phyloP scores from a whole-genome alignment of 2,329 filamentous ascomycete species.

The Amauroascus verrucosus region DNA sequence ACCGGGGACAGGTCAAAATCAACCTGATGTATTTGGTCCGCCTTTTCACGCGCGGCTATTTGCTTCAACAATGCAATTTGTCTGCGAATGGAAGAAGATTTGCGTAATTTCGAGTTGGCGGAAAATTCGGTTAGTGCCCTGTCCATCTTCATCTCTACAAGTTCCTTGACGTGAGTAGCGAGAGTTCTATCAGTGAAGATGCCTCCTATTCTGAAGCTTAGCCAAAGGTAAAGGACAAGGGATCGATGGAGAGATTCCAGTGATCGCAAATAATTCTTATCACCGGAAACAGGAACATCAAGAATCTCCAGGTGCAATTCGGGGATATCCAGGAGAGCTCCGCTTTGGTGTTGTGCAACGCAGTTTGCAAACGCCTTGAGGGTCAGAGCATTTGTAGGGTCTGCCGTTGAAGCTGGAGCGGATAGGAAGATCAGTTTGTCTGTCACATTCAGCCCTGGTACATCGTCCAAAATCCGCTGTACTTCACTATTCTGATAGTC shows the following conservation, averaged over 20 bases:
- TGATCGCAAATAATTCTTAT: conserved; percentile 50
- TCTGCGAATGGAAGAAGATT: conserved; percentile 27
- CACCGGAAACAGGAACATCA: conserved; percentile 43
- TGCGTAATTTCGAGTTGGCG: conserved; percentile 33
- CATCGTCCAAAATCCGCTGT: conserved; percentile 63
- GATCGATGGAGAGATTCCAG: conserved; percentile 73
- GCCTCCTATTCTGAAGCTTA: conserved; percentile 77
- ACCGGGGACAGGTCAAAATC: neutral
- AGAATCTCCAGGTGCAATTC: conserved; percentile 63
- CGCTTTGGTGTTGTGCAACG: conserved; percentile 57
- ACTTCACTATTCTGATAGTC: conserved; percentile 50
- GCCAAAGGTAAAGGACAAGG: conserved; percentile 81
- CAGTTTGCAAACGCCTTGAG: conserved; percentile 57
- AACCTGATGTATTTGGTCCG: neutral
- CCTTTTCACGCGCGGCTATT: conserved; percentile 19
- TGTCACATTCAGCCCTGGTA: conserved; percentile 54
- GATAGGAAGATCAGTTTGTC: conserved; percentile 69
- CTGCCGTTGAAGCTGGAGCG: conserved; percentile 54
- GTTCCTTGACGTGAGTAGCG: conserved; percentile 65
- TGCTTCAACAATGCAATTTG: conserved; percentile 32
- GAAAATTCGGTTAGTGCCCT: conserved; percentile 50
- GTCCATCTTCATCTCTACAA: conserved; percentile 69
- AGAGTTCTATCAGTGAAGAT: conserved; percentile 66
- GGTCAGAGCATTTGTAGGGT: conserved; percentile 35
- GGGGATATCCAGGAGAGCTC: conserved; percentile 60